Evolutionary conservation across 352 stramenopile genomes (phyloP), one percentile per base, ranked within the genome.

Genomic region (Ophiocytium majus): DNA sequence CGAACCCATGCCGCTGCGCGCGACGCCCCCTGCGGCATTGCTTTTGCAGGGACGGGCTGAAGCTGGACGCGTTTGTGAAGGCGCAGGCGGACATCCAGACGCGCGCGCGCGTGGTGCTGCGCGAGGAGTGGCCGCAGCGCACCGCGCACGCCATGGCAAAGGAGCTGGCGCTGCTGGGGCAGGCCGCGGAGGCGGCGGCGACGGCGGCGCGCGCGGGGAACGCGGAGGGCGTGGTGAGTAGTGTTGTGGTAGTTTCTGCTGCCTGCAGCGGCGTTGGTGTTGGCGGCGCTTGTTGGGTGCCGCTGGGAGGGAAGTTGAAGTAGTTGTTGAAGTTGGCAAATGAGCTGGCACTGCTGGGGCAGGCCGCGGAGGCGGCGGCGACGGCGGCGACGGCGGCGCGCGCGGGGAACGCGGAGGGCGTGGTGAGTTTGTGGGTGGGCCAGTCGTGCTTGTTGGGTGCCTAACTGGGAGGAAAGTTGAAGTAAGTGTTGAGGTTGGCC

Each of bases 121-220:
- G 84, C n/a, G 84, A 88, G 34, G 84, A 88, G 66, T 88, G 84
- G 84, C 84, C 76, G 14, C 80, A 88, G 71, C 63, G 79, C 31
- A 82, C 81, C 23, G 84, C 76, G 0, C 81, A 71, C 23, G 71
- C 66, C 75, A 80, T 88, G 1, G 66, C 79, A 28, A 50, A 78
- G n/a, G 76, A 1, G 74, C 37, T 14, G 36, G 50, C 33, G 33
- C 71, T 76, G 19, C 37, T 0, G 19, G 37, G 23, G n/a, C 35
- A 71, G 66, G 32, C 79, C 37, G 43, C 36, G 71, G 71, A 36
- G 80, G 31, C 36, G 32, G 79, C 28, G 23, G 10, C 79, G 32
- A 33, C 75, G 23, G 57, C 80, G 19, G 50, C 34, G 23, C 31
- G 1, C 37, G 28, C n/a, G 64, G 31, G 64, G 5, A 37, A 76